Percentiles rank a stretch among this genome's conserved stretches.
Evolutionary conservation across 1,139 yeast species (phyloP).

Genomic region (Groenewaldozyma sp.): DNA sequence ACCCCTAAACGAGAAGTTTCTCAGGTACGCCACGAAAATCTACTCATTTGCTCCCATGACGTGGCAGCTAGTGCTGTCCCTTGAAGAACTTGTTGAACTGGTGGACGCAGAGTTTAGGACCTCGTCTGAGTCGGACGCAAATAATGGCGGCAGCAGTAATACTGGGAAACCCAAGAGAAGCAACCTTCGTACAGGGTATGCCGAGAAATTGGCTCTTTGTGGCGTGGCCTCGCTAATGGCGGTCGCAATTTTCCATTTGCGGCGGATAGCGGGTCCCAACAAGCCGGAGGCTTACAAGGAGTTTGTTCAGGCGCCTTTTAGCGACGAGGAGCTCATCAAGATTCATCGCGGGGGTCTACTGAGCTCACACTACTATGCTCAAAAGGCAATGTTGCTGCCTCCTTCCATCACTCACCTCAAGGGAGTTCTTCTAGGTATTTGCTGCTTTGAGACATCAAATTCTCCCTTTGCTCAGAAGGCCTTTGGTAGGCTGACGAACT

Average conservation of each 20-base stretch:
- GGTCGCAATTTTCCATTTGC: not conserved
- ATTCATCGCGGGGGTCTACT: slow-evolving; percentile 8
- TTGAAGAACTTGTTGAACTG: slow-evolving; percentile 16
- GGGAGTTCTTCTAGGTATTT: slow-evolving; percentile 15
- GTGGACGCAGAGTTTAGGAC: slow-evolving; percentile 13
- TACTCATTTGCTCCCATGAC: slow-evolving; percentile 9
- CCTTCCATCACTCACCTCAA: slow-evolving; percentile 16
- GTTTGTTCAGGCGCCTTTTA: too few relatives aligned
- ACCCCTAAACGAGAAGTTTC: slow-evolving; percentile 8
- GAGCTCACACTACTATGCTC: slow-evolving; percentile 17
- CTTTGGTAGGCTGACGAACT: slow-evolving; percentile 28
- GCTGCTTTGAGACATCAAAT: slow-evolving; percentile 15
- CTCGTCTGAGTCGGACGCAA: not conserved
- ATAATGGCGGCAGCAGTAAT: too few relatives aligned
- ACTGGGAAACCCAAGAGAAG: not conserved
- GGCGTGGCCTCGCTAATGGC: not conserved
- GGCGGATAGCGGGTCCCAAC: not conserved
- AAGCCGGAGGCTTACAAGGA: slow-evolving; percentile 1
- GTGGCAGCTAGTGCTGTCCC: slow-evolving; percentile 13
- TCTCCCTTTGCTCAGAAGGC: slow-evolving; percentile 39
- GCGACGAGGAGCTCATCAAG: slow-evolving; percentile 6
- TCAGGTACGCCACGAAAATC: slow-evolving; percentile 7
- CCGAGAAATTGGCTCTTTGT: not conserved
- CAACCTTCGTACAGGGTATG: not conserved
- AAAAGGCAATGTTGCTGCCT: slow-evolving; percentile 13